A percentile compares a stretch with the other conserved stretches of the same genome.
These are phyloP conservation scores for Inga laurina DNA, from an alignment of 306 rosid genomes.

Conservation along the genomic window DNA sequence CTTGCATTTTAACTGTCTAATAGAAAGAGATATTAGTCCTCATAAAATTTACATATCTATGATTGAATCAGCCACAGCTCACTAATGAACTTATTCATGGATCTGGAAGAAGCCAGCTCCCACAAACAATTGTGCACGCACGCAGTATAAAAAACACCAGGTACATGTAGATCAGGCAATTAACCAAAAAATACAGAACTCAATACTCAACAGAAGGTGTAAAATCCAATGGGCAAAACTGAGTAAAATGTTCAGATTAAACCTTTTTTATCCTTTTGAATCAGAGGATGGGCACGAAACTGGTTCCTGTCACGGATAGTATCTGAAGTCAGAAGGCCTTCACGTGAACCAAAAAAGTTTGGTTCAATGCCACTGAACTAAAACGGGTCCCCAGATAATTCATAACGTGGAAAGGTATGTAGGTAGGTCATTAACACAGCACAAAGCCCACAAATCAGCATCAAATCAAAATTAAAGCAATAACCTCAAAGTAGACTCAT, in stretches of 20 bases:
- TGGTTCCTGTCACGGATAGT: neutral
- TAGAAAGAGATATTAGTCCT: slow-evolving; percentile 20
- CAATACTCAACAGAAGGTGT: neutral
- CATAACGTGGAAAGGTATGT: neutral
- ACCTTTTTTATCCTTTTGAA: neutral
- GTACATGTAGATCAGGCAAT: neutral
- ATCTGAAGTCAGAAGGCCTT: neutral
- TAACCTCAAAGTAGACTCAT: neutral
- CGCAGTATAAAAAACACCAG: slow-evolving; percentile 7
- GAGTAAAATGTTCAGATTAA: neutral
- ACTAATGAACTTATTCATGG: neutral
- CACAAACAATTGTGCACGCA: neutral
- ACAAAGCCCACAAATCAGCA: slow-evolving; percentile 32
- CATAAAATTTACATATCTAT: slow-evolving; percentile 7
- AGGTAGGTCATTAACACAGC: neutral
- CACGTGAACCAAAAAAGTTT: neutral
- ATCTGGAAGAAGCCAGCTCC: slow-evolving; percentile 15
- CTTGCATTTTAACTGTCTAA: slow-evolving; percentile 74
- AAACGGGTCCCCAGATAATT: slow-evolving; percentile 4
- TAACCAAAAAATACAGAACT: neutral
- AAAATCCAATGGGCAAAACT: neutral
- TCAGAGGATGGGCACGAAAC: no score
- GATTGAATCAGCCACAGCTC: neutral
- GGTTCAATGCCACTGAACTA: slow-evolving; percentile 3
- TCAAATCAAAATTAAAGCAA: slow-evolving; percentile 21